Evolutionary conservation across 768 basidiomycete genomes (phyloP).

Genomic region (Panaeolus papilionaceus): DNA sequence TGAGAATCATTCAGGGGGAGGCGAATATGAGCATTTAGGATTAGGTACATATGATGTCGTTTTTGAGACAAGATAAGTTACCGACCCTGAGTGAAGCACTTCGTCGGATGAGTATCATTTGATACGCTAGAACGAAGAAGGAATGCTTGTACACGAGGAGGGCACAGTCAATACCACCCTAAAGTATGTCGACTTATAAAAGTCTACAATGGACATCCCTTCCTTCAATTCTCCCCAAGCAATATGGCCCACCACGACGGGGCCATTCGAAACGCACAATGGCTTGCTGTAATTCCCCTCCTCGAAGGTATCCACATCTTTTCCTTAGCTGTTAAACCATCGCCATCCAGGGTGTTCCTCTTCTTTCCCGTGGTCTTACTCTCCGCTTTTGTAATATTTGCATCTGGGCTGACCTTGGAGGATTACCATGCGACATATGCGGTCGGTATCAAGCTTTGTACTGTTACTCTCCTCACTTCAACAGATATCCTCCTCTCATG

Average conservation of each 20-base stretch:
- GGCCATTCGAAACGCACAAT: neutral
- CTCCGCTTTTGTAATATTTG: neutral
- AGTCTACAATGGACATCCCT: too few species aligned
- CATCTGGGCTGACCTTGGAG: neutral
- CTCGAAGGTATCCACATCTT: neutral
- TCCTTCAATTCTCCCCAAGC: too few species aligned
- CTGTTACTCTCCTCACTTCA: slow-evolving; percentile 17
- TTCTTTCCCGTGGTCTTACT: neutral
- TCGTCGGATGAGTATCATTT: too few species aligned
- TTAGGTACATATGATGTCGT: too few species aligned
- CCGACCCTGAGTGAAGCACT: too few species aligned
- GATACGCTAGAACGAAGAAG: too few species aligned
- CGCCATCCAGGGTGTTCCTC: neutral
- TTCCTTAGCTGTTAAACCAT: neutral
- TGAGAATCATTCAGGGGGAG: too few species aligned
- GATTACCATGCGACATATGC: neutral
- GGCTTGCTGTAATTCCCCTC: neutral
- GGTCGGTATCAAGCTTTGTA: neutral
- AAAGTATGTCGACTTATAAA: too few species aligned
- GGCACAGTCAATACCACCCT: too few species aligned
- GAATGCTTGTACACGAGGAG: too few species aligned
- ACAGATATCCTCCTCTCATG: slow-evolving; percentile 33
- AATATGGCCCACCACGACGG: neutral
- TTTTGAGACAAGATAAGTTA: too few species aligned
- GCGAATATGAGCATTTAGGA: too few species aligned